Conservation (phyloP, 148 eudicot genomes). For the Beta vulgaris region DNA sequence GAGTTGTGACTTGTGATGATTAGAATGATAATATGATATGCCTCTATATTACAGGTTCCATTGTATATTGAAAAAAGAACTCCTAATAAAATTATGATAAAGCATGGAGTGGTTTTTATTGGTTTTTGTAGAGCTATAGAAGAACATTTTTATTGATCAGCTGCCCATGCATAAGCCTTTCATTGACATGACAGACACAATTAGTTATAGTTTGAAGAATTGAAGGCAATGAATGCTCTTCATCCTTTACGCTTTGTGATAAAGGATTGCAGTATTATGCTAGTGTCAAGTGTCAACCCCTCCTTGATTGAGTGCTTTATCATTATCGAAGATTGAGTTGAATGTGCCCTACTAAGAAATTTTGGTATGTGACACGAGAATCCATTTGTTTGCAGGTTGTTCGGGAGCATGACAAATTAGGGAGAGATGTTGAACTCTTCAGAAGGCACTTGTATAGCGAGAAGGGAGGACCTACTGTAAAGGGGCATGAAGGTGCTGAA, state of each 20-base stretch:
- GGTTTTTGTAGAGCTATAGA: not conserved
- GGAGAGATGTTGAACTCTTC: constrained; percentile 91
- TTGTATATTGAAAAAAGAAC: not conserved
- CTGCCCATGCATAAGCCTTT: not conserved
- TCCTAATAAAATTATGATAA: not conserved
- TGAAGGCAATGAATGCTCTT: not conserved
- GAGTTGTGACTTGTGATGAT: too few relatives aligned
- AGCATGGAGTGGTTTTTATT: not conserved
- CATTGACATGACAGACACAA: not conserved
- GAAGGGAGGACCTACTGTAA: constrained; percentile 62
- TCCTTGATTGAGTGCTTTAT: not conserved
- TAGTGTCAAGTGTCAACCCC: too few relatives aligned
- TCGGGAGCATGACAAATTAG: constrained; percentile 89
- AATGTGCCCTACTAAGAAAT: not conserved
- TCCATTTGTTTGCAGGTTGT: constrained; percentile 54
- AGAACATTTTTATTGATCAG: not conserved
- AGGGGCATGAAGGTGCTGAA: constrained; percentile 71
- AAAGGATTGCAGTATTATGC: not conserved
- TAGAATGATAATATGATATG: not conserved
- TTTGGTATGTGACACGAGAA: not conserved
- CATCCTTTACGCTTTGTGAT: not conserved
- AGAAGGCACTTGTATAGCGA: constrained; percentile 66
- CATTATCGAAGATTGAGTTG: not conserved
- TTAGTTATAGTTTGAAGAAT: not conserved
- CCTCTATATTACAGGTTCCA: not conserved